These are phyloP conservation scores for Euphorbia pulcherrima DNA, from an alignment of 345 rosid species.

Conservation along the genomic window DNA sequence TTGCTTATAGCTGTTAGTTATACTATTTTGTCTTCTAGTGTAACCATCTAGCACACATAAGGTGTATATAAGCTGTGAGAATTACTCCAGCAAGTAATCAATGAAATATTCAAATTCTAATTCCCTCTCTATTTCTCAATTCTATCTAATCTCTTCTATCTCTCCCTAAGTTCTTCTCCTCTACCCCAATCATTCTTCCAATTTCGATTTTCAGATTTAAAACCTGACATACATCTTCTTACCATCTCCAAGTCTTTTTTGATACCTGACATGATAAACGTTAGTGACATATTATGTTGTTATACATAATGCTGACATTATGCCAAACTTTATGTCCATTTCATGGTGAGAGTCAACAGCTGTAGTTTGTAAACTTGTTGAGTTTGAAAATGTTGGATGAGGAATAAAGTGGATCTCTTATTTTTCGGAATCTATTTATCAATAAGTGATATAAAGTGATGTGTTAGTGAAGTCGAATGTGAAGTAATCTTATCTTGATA, in stretches of 20 bases:
- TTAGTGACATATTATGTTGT: neutral
- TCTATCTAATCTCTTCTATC: too few relatives aligned
- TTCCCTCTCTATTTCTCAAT: too few relatives aligned
- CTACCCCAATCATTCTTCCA: too few relatives aligned
- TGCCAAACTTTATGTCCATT: neutral
- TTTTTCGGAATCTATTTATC: neutral
- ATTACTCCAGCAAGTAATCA: too few relatives aligned
- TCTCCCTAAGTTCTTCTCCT: too few relatives aligned
- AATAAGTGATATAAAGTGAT: neutral
- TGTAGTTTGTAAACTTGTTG: neutral
- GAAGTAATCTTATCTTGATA: neutral
- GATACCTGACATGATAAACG: neutral
- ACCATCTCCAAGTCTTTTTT: neutral
- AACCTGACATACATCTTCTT: too few relatives aligned
- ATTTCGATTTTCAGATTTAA: too few relatives aligned
- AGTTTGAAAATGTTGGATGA: slow-evolving; percentile 4
- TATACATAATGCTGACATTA: neutral
- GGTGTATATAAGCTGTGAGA: too few relatives aligned
- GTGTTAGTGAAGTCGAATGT: neutral
- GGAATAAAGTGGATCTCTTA: neutral
- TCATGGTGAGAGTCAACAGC: neutral
- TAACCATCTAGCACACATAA: too few relatives aligned
- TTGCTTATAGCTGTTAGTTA: too few relatives aligned
- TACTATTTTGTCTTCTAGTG: too few relatives aligned
- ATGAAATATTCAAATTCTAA: too few relatives aligned